These are phyloP conservation scores for Roridomyces roridus DNA, from an alignment of 768 basidiomycete genomes.

Conservation along the genomic window DNA sequence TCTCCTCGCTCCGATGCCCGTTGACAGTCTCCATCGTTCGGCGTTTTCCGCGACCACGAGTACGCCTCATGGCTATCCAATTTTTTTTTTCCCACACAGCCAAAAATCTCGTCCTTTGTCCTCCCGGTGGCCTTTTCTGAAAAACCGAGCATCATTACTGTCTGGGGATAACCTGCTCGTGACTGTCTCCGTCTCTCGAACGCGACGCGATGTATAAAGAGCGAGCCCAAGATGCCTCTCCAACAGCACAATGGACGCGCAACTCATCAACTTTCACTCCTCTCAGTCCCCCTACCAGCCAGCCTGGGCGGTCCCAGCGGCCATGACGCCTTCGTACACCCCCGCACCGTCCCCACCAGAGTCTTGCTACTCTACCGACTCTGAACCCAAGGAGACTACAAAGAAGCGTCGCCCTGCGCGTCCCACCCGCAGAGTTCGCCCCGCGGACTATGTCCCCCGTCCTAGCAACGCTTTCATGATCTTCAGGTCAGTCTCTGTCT, in stretches of 20 bases:
- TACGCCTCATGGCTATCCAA: too few relatives aligned
- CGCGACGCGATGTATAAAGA: background rate
- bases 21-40: too few relatives aligned
- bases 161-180: too few relatives aligned
- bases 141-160: too few relatives aligned
- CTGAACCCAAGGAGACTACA: background rate
- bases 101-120: too few relatives aligned
- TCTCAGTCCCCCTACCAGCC: background rate
- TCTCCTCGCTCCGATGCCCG: too few relatives aligned
- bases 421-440: constrained; percentile 21
- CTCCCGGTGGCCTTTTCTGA: too few relatives aligned
- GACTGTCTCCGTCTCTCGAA: too few relatives aligned
- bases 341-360: constrained; percentile 1
- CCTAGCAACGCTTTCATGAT: constrained; percentile 88
- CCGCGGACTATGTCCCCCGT: constrained; percentile 65
- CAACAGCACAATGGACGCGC: background rate
- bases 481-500: constrained; percentile 56
- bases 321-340: background rate
- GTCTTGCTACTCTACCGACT: background rate
- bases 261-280: constrained; percentile 1
- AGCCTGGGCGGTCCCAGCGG: background rate
- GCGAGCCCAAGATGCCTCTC: background rate
- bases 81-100: too few relatives aligned
- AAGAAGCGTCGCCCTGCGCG: background rate
- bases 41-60: too few relatives aligned